These are phyloP conservation scores for Pythium pyrilobum DNA, from an alignment of 352 stramenopile genomes.

Conservation along the genomic window DNA sequence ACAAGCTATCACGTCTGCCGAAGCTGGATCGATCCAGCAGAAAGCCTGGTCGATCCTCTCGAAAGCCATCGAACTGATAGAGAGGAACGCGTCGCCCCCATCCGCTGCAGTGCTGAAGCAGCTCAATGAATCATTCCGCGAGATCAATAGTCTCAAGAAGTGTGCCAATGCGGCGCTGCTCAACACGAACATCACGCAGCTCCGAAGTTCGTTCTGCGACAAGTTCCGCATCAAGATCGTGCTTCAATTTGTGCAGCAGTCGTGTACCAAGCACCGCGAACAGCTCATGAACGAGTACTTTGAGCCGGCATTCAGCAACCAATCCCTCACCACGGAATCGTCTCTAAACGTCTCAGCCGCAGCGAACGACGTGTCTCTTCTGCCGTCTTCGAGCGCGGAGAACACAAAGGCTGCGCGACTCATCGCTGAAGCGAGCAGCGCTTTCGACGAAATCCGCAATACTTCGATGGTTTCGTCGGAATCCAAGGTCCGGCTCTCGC, in stretches of 20 bases:
- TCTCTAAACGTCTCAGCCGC: slow-evolving; percentile 9
- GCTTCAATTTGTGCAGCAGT: slow-evolving; percentile 46
- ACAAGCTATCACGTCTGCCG: slow-evolving; percentile 40
- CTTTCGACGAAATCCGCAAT: slow-evolving; percentile 56
- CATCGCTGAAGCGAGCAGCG: slow-evolving; percentile 38
- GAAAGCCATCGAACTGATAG: slow-evolving; percentile 40
- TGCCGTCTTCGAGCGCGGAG: background rate
- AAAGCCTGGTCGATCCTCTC: slow-evolving; percentile 56
- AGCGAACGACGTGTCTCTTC: background rate
- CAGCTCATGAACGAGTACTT: slow-evolving; percentile 64
- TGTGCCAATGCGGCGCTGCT: slow-evolving; percentile 56
- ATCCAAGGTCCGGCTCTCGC: slow-evolving; percentile 55
- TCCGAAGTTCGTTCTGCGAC: slow-evolving; percentile 60
- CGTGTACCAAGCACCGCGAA: slow-evolving; percentile 28
- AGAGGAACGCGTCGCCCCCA: slow-evolving; percentile 37
- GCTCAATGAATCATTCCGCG: slow-evolving; percentile 58
- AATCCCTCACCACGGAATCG: slow-evolving; percentile 26
- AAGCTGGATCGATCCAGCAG: slow-evolving; percentile 62
- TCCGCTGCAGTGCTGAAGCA: slow-evolving; percentile 36
- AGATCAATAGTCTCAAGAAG: slow-evolving; percentile 62
- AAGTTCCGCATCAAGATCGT: slow-evolving; percentile 61
- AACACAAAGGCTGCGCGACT: slow-evolving; percentile 40
- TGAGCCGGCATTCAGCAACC: slow-evolving; percentile 37
- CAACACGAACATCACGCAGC: slow-evolving; percentile 57
- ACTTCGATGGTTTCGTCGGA: slow-evolving; percentile 67